These are phyloP conservation scores for Rosa chinensis DNA, from an alignment of 306 rosid species.

Conservation along the genomic window DNA sequence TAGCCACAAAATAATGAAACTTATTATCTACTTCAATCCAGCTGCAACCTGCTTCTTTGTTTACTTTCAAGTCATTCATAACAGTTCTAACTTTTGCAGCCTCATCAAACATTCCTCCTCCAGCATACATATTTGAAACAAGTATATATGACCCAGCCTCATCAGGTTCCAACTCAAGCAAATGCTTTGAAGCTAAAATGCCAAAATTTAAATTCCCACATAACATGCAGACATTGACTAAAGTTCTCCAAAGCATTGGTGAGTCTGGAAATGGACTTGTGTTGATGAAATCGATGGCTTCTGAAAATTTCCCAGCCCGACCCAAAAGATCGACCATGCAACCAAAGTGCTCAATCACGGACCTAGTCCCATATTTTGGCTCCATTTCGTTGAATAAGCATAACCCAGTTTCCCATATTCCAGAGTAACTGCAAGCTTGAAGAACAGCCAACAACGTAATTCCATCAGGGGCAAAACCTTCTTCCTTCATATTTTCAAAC, in stretches of 20 bases:
- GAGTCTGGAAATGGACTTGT: constrained; percentile 41
- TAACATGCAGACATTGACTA: constrained; percentile 44
- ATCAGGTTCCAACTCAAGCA: constrained; percentile 48
- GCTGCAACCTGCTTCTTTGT: constrained; percentile 54
- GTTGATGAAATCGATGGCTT: constrained; percentile 35
- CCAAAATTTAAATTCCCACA: constrained; percentile 43
- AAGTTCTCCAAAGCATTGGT: constrained; percentile 54
- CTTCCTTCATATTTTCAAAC: constrained; percentile 43
- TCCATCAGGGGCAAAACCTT: constrained; percentile 48
- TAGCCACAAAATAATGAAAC: constrained; percentile 54
- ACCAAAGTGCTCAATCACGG: constrained; percentile 48
- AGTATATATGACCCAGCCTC: constrained; percentile 54
- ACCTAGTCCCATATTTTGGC: constrained; percentile 36
- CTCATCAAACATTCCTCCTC: constrained; percentile 46
- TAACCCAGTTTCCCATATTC: constrained; percentile 48
- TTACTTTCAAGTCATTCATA: constrained; percentile 48
- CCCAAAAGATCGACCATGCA: constrained; percentile 48
- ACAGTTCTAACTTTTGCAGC: constrained; percentile 53
- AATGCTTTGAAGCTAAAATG: constrained; percentile 36
- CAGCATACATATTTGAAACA: constrained; percentile 49
- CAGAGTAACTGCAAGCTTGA: constrained; percentile 53
- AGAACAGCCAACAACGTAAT: constrained; percentile 45
- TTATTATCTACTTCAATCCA: constrained; percentile 44
- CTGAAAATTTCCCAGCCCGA: constrained; percentile 33
- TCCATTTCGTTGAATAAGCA: constrained; percentile 48